These are phyloP conservation scores for Clarireedia hainanense DNA, from an alignment of 2,329 filamentous ascomycete species.

Conservation along the genomic window DNA sequence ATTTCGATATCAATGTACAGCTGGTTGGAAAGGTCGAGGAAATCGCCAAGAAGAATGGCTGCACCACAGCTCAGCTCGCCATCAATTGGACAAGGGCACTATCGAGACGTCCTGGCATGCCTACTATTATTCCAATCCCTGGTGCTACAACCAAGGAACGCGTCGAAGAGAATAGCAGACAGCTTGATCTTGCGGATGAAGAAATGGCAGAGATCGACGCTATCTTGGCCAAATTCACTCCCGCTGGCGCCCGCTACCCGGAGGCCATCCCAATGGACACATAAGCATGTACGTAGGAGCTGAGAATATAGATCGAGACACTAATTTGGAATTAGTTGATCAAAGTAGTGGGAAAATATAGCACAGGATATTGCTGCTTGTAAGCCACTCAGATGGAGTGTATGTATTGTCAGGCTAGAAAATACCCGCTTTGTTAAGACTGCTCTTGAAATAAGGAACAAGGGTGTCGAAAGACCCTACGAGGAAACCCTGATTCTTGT, in stretches of 20 bases:
- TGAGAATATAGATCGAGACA: too few relatives aligned
- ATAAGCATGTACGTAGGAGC: too few relatives aligned
- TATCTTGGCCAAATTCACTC: slow-evolving; percentile 10
- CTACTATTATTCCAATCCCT: slow-evolving; percentile 7
- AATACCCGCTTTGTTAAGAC: too few relatives aligned
- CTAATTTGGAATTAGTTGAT: too few relatives aligned
- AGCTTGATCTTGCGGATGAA: slow-evolving; percentile 19
- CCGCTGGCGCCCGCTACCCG: not conserved
- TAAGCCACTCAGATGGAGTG: too few relatives aligned
- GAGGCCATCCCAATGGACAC: too few relatives aligned
- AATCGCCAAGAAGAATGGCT: slow-evolving; percentile 50
- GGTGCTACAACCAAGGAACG: slow-evolving; percentile 19
- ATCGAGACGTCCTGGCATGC: slow-evolving; percentile 3
- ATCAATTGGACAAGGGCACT: slow-evolving; percentile 4
- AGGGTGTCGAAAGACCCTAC: too few relatives aligned
- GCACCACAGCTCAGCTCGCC: slow-evolving; percentile 31
- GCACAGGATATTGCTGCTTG: too few relatives aligned
- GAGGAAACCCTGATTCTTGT: too few relatives aligned
- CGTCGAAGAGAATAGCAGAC: slow-evolving; percentile 25
- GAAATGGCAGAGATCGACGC: slow-evolving; percentile 25
- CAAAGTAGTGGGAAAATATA: too few relatives aligned
- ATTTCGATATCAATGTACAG: slow-evolving; percentile 56
- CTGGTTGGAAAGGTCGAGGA: slow-evolving; percentile 48
- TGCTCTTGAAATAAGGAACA: too few relatives aligned
- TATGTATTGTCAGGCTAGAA: too few relatives aligned